Evolutionary conservation across 2,329 filamentous ascomycete genomes (phyloP), one percentile per base, ranked within the genome.

Genomic region (Trichophyton equinum): DNA sequence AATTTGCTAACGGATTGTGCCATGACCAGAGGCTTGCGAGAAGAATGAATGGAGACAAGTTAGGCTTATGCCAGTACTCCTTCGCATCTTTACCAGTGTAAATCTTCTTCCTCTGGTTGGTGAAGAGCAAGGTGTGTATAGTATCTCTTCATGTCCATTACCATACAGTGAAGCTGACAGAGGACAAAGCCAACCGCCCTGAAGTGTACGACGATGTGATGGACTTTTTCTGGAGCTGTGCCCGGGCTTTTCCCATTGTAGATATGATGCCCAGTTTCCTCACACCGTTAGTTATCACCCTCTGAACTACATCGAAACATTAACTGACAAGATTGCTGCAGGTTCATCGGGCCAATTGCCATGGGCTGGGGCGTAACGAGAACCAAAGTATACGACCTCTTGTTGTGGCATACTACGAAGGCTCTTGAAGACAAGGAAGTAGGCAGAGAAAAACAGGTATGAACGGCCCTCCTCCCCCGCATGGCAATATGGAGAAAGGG

Each of bases 61-160:
- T 18, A 7, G 51, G 8, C 51, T 55, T 6, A 55, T 55, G 51
- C 51, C 51, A 4, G 51, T 55, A 18, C 51, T 55, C 11, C 51
- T 55, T 55, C 51, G 25, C 13, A 55, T 55, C 20, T 55, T 55
- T 20, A 55, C 51, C 51, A 55, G 51, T n/a, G 51, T 55, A 18
- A 55, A 36, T 36, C 51, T 55, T 38, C 27, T 55, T 5, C 51
- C 51, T 6, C 18, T 55, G n/a, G 51, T 55, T 36, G 51, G 51
- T 6, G 51, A 55, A 8, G 51, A 55, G 22, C 51, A 55, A 25
- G 46, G 46, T 51, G 25, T 15, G 46, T 51, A 25, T 27, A 0
- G 3, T 27, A 27, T 9, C 6, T 15, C 46, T 13, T 4, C 11
- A 51, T 27, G 46, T 20, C 18, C 4, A 49, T 13, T 15, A 27